Percentiles rank a stretch among this genome's conserved stretches.
Evolutionary conservation across 768 basidiomycete genomes (phyloP).

Genomic region (Clavaria fumosa): DNA sequence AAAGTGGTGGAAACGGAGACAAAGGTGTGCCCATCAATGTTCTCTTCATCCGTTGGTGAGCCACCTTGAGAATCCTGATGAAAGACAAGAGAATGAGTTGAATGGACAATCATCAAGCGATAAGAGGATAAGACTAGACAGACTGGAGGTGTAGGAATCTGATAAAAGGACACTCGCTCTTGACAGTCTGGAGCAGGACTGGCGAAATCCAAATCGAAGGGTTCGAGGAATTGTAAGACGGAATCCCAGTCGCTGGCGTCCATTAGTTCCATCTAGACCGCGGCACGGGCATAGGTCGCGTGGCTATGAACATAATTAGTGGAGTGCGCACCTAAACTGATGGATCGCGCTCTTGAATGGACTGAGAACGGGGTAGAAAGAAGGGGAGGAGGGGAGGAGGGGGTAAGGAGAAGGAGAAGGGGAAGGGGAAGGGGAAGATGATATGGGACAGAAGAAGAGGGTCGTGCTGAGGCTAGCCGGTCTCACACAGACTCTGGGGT

Average conservation of each 20-base stretch:
- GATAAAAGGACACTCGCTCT: constrained; percentile 11
- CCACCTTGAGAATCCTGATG: constrained; percentile 30
- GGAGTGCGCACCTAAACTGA: too few species aligned
- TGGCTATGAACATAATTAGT: neutral
- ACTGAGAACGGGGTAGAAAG: too few species aligned
- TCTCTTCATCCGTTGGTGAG: constrained; percentile 26
- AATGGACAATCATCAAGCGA: constrained; percentile 1
- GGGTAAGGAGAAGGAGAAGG: too few species aligned
- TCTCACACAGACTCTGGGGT: too few species aligned
- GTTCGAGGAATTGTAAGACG: constrained; percentile 44
- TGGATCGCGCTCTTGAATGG: too few species aligned
- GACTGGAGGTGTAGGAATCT: constrained; percentile 56
- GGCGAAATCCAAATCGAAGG: constrained; percentile 27
- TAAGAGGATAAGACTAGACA: constrained; percentile 6
- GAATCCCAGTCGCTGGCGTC: constrained; percentile 43
- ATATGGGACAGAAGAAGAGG: too few species aligned
- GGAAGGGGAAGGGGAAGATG: too few species aligned
- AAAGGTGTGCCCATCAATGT: constrained; percentile 22
- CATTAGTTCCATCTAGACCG: too few species aligned
- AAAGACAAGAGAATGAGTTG: constrained; percentile 2
- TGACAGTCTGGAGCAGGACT: constrained; percentile 19
- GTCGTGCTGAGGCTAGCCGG: too few species aligned
- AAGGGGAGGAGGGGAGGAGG: too few species aligned
- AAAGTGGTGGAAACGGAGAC: constrained; percentile 79
- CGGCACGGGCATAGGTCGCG: neutral